Evolutionary conservation across 164 flowering plant genomes (phyloP), one percentile per base, ranked within the genome.

Genomic region (Saururus chinensis): DNA sequence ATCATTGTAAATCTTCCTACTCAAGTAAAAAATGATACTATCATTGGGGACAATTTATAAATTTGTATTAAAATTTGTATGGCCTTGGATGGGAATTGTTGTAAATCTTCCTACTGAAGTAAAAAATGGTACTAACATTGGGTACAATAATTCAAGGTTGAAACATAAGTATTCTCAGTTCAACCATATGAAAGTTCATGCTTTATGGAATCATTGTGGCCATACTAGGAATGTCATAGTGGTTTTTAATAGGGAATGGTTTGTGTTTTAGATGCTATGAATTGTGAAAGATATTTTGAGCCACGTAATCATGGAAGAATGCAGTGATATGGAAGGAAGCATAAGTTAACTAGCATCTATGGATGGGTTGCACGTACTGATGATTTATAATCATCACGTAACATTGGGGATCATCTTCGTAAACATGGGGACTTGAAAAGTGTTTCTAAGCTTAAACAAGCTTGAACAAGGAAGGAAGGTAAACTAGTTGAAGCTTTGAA

Each of bases 341-440:
- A 56, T 13, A 51, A 59, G 53, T 75, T 71, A 30, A 71, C 81
- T 48, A 79, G 69, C 51, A 75, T 86, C 4, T 92, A 85, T 79
- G 97, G 78, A 4, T 95, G 99, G 99, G 83, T 95, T 70, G 97
- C 97, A 19, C 88, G 97, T 22, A 87, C 82, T 23, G 95, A 82
- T 75, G 96, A 92, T 64, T 88, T 78, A 51, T 71, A 73, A 3
- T 40, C 78, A 9, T 54, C 61, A n/a, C 69, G 66, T 58, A 75
- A 81, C 40, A 64, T 89, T 25, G 93, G 87, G 23, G 89, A 89
- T 2, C 78, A 89, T 66, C 79, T 92, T 19, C 76, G 82, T 16
- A 87, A 79, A 75, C 70, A 60, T 65, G 89, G 90, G 45, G 92
- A 92, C 57, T 66, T 89, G 64, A 91, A 80, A 70, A 85, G 93